Evolutionary conservation across 192 early-diverging fungal species (phyloP).

Genomic region (Diversispora eburnea): DNA sequence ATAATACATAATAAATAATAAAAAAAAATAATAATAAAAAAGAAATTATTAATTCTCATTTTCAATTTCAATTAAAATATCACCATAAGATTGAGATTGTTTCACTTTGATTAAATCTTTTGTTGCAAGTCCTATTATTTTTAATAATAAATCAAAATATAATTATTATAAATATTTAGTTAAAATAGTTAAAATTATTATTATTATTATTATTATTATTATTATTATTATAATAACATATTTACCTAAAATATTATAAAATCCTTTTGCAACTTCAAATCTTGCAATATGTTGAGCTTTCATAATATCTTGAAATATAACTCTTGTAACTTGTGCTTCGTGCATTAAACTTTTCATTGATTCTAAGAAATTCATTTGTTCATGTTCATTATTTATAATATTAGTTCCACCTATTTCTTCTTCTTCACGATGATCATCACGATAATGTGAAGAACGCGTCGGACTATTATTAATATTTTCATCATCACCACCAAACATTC

Average conservation of each 20-base stretch:
- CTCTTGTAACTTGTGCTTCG: not conserved
- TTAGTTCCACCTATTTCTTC: not conserved
- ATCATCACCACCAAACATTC: not conserved
- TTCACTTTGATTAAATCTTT: constrained; percentile 16
- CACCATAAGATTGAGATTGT: not conserved
- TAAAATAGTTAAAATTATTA: not conserved
- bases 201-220: not conserved
- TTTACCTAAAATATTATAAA: constrained; percentile 21
- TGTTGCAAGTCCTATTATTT: not conserved
- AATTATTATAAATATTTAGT: not conserved
- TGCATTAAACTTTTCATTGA: constrained; percentile 1
- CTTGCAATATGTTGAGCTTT: constrained; percentile 5
- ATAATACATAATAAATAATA: too few species aligned
- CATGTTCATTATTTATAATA: not conserved
- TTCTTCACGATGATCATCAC: not conserved
- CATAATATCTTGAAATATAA: constrained; percentile 15
- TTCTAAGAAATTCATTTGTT: constrained; percentile 5
- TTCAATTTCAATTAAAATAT: constrained; percentile 5
- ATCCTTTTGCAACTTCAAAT: not conserved
- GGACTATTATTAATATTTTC: not conserved
- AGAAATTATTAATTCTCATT: not conserved
- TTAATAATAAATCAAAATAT: not conserved
- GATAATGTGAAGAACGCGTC: not conserved
- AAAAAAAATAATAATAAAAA: too few species aligned
- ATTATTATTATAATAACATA: not conserved